phyloP scores from a whole-genome alignment of 2,329 filamentous ascomycete genomes.

The Apiospora marii region DNA sequence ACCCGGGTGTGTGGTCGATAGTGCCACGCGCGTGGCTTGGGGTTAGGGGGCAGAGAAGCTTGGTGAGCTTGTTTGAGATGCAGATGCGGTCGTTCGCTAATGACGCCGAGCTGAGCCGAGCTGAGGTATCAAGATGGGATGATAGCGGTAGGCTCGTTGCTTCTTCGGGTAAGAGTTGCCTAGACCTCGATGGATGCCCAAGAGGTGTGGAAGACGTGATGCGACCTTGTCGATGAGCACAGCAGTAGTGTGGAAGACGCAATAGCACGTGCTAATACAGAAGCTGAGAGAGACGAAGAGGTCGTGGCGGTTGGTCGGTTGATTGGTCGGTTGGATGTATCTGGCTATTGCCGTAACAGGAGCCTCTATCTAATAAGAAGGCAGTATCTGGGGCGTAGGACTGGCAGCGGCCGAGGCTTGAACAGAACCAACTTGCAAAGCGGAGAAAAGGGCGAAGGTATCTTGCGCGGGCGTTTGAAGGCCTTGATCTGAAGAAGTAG shows the following conservation, averaged over 20 bases:
- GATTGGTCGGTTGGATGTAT: neutral
- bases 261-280: slow-evolving; percentile 27
- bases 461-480: slow-evolving; percentile 2
- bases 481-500: neutral
- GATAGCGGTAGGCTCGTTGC: slow-evolving; percentile 10
- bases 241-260: slow-evolving; percentile 24
- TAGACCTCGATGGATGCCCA: slow-evolving; percentile 8
- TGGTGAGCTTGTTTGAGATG: slow-evolving; percentile 13
- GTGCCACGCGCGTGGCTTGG: slow-evolving; percentile 24
- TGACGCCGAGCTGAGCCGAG: neutral
- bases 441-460: neutral
- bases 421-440: neutral
- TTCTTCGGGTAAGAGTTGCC: slow-evolving; percentile 5
- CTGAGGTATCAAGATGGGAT: neutral
- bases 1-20: slow-evolving; percentile 27
- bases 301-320: neutral
- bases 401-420: neutral
- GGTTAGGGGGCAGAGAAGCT: slow-evolving; percentile 22
- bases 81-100: neutral
- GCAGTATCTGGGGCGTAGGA: neutral
- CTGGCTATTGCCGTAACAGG: neutral
- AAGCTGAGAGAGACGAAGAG: slow-evolving; percentile 10
- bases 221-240: neutral
- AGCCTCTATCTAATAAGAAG: neutral
- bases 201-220: neutral